Conservation (phyloP, 2,329 filamentous ascomycete species). For the Verticillium longisporum region DNA sequence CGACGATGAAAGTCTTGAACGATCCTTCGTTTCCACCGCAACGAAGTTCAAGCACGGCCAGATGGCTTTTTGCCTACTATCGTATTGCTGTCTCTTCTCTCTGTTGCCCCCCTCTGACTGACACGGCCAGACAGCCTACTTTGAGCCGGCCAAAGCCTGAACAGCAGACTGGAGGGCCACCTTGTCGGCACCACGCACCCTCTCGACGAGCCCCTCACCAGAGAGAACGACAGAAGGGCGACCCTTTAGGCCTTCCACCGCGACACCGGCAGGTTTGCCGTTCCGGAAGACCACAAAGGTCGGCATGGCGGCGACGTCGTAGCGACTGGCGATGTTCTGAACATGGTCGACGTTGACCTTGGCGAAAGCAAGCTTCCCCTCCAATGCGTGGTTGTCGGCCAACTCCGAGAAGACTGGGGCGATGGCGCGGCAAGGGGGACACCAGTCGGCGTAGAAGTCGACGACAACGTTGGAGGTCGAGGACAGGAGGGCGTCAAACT, state of each 20-base stretch:
- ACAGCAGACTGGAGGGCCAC: constrained; percentile 19
- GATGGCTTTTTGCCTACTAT: too few species aligned
- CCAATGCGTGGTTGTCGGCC: constrained; percentile 23
- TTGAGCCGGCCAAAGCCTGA: constrained; percentile 14
- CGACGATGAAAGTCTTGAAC: too few species aligned
- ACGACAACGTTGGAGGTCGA: constrained; percentile 15
- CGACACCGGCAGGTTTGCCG: constrained; percentile 26
- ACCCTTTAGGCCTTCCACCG: constrained; percentile 13
- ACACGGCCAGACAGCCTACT: background rate
- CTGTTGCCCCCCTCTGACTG: background rate
- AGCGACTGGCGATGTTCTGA: constrained; percentile 39
- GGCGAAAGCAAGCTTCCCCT: constrained; percentile 43
- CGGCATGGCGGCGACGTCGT: constrained; percentile 49
- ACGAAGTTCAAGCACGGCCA: too few species aligned
- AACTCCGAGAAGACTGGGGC: constrained; percentile 37
- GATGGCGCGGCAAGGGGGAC: constrained; percentile 41
- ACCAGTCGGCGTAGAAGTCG: constrained; percentile 47
- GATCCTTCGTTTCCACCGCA: too few species aligned
- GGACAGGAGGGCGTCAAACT: constrained; percentile 16
- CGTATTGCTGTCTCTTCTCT: too few species aligned
- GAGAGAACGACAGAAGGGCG: constrained; percentile 15
- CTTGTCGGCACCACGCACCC: constrained; percentile 20
- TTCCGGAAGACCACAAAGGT: constrained; percentile 55
- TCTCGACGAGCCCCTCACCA: constrained; percentile 20
- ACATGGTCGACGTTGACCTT: constrained; percentile 53